Evolutionary conservation across 2,329 filamentous ascomycete species (phyloP).

Genomic region (Geoglossum cookeanum): DNA sequence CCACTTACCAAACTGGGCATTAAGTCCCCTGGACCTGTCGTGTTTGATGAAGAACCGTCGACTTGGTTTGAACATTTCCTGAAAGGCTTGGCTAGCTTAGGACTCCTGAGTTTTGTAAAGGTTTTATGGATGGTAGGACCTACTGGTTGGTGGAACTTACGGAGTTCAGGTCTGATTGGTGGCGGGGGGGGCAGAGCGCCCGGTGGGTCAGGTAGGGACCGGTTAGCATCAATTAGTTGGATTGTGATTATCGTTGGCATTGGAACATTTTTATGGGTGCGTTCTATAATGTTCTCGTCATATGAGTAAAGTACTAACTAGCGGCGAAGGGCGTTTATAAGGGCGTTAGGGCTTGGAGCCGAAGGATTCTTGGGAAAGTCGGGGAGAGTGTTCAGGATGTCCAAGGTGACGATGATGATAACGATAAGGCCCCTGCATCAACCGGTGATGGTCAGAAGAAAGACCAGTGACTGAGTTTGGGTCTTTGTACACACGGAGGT

Average conservation of each 20-base stretch:
- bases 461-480: not conserved
- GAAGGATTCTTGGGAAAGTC: conserved; percentile 52
- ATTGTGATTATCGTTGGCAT: conserved; percentile 63
- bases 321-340: conserved; percentile 54
- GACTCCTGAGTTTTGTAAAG: conserved; percentile 70
- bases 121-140: conserved; percentile 55
- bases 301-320: conserved; percentile 9
- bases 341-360: conserved; percentile 54
- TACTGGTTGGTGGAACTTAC: conserved; percentile 58
- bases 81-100: conserved; percentile 80
- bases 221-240: conserved; percentile 63
- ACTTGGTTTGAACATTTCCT: conserved; percentile 70
- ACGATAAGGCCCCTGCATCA: conserved; percentile 21
- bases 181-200: conserved; percentile 30
- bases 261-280: conserved; percentile 56
- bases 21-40: not conserved
- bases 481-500: not conserved
- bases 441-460: not conserved
- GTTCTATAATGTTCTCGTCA: conserved; percentile 18
- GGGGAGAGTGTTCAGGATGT: conserved; percentile 72
- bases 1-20: not conserved
- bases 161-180: conserved; percentile 37
- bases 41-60: conserved; percentile 26
- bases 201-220: conserved; percentile 50
- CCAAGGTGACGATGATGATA: conserved; percentile 37